Evolutionary conservation across 208 protist species (phyloP).

Genomic region (Acanthamoeba royreba): DNA sequence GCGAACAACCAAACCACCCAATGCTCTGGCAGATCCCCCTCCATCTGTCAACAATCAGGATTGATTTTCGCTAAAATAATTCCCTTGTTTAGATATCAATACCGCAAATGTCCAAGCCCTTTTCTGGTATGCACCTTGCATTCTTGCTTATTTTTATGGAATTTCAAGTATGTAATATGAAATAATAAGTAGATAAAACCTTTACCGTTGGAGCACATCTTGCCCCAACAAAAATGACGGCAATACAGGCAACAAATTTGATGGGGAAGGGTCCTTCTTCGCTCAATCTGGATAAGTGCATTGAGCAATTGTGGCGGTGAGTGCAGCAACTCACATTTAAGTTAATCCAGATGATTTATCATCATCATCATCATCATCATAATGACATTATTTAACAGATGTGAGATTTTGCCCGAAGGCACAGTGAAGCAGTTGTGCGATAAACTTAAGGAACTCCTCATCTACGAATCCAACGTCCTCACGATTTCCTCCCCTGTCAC

Average conservation of each 20-base stretch:
- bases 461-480: conserved; percentile 76
- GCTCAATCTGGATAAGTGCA: conserved; percentile 6
- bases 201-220: too few species aligned
- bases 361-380: background rate
- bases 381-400: background rate
- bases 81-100: too few species aligned
- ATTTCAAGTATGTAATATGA: too few species aligned
- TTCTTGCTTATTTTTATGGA: too few species aligned
- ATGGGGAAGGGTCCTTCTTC: background rate
- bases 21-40: too few species aligned
- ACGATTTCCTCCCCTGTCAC: conserved; percentile 75
- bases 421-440: conserved; percentile 65
- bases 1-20: too few species aligned
- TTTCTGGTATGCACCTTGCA: too few species aligned
- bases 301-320: background rate
- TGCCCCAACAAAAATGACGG: too few species aligned
- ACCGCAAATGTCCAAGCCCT: too few species aligned
- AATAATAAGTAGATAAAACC: too few species aligned
- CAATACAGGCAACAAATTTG: background rate
- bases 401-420: background rate
- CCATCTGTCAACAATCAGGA: too few species aligned
- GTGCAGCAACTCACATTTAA: background rate
- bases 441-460: conserved; percentile 75
- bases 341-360: background rate
- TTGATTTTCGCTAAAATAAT: too few species aligned